phyloP scores from a whole-genome alignment of 441 rosid species.

The Lepidium campestre region DNA sequence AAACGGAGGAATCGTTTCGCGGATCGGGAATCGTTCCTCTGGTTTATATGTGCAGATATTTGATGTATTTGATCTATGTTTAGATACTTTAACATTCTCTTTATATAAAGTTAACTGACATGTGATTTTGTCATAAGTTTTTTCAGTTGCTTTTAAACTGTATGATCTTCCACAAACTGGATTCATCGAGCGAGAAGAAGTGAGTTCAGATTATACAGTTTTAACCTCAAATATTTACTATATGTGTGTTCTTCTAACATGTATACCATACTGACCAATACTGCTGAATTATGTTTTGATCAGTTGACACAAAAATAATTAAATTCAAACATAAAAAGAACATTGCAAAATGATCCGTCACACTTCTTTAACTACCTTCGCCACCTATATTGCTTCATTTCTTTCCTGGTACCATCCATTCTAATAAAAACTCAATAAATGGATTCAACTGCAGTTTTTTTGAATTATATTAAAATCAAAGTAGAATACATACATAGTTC shows the following conservation, averaged over 20 bases:
- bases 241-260: not conserved
- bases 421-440: no score
- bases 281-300: not conserved
- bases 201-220: slow-evolving; percentile 19
- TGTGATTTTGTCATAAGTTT: not conserved
- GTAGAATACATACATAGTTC: no score
- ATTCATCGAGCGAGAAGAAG: slow-evolving; percentile 85
- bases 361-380: no score
- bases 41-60: slow-evolving; percentile 45
- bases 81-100: not conserved
- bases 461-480: no score
- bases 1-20: slow-evolving; percentile 70
- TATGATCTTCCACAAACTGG: slow-evolving; percentile 85
- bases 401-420: no score
- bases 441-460: no score
- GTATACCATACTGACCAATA: not conserved
- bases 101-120: not conserved
- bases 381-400: no score
- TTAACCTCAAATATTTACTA: not conserved
- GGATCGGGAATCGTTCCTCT: slow-evolving; percentile 50
- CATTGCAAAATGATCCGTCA: no score
- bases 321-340: no score
- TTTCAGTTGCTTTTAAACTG: slow-evolving; percentile 84
- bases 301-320: no score
- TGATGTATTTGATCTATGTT: slow-evolving; percentile 53